These are phyloP conservation scores for Yamadazyma laniorum DNA, from an alignment of 805 yeast species.

Conservation along the genomic window DNA sequence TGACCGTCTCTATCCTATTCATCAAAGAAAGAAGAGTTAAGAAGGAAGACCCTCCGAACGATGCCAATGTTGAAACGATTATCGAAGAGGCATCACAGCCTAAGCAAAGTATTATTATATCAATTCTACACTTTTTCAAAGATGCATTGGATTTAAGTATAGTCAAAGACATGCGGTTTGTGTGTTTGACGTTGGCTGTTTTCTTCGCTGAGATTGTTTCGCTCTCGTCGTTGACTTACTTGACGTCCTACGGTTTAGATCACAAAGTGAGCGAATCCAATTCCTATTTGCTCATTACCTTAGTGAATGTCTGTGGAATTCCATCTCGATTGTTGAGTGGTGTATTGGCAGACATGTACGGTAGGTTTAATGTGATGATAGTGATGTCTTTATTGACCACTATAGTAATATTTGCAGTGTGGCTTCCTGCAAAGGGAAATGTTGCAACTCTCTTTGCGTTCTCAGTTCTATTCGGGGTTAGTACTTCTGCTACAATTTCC, in stretches of 20 bases:
- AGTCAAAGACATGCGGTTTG: slow-evolving; percentile 22
- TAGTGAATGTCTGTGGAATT: slow-evolving; percentile 28
- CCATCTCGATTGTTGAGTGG: slow-evolving; percentile 29
- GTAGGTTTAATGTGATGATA: slow-evolving; percentile 27
- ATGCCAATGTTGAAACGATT: not conserved
- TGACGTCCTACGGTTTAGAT: slow-evolving; percentile 27
- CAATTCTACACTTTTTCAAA: slow-evolving; percentile 24
- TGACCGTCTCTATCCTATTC: slow-evolving; percentile 17
- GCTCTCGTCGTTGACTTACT: slow-evolving; percentile 35
- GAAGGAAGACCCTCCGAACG: not conserved
- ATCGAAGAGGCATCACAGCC: not conserved
- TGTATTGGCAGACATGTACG: slow-evolving; percentile 25
- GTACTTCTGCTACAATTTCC: slow-evolving; percentile 55
- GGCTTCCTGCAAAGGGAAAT: slow-evolving; percentile 34
- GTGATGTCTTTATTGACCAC: slow-evolving; percentile 22
- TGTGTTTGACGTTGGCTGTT: slow-evolving; percentile 24
- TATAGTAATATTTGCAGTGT: slow-evolving; percentile 20
- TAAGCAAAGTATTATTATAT: not conserved
- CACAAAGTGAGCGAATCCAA: slow-evolving; percentile 19
- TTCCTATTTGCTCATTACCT: slow-evolving; percentile 24
- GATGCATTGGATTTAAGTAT: slow-evolving; percentile 22
- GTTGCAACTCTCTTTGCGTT: slow-evolving; percentile 42
- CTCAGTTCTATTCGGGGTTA: slow-evolving; percentile 51
- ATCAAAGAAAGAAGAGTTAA: slow-evolving; percentile 19
- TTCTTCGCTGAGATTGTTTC: slow-evolving; percentile 47